phyloP scores from a whole-genome alignment of 139 green algal species.

The Auxenochlorella pyrenoidosa region DNA sequence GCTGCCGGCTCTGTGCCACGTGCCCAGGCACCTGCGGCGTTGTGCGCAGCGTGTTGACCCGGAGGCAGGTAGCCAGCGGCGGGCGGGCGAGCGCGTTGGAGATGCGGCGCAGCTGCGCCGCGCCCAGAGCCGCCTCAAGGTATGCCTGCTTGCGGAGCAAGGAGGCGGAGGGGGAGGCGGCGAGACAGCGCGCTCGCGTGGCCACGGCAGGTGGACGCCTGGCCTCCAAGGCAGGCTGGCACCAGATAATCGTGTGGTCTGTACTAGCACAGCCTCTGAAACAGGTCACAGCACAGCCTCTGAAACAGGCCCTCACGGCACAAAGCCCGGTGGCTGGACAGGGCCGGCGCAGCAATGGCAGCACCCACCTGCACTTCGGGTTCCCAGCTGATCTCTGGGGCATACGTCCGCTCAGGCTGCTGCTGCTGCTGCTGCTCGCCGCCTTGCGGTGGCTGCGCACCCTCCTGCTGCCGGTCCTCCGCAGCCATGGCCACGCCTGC shows the following conservation, averaged over 20 bases:
- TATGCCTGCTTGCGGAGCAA: slow-evolving; percentile 42
- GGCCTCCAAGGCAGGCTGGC: too few relatives aligned
- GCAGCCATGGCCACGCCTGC: neutral
- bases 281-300: too few relatives aligned
- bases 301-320: too few relatives aligned
- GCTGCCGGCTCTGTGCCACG: too few relatives aligned
- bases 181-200: too few relatives aligned
- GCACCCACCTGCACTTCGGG: slow-evolving; percentile 44
- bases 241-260: too few relatives aligned
- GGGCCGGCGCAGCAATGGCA: neutral
- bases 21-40: slow-evolving; percentile 47
- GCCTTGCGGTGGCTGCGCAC: neutral
- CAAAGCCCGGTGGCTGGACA: too few relatives aligned
- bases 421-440: neutral
- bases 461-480: neutral
- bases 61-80: slow-evolving; percentile 71
- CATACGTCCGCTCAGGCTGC: slow-evolving; percentile 4
- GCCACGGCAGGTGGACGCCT: too few relatives aligned
- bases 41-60: slow-evolving; percentile 74
- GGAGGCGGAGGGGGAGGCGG: too few relatives aligned
- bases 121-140: slow-evolving; percentile 63
- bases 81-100: slow-evolving; percentile 58
- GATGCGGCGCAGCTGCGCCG: slow-evolving; percentile 47
- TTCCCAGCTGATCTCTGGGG: slow-evolving; percentile 34
- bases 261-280: too few relatives aligned